Evolutionary conservation across 2,329 filamentous ascomycete species (phyloP).

Genomic region (Endoconidiophora polonica): DNA sequence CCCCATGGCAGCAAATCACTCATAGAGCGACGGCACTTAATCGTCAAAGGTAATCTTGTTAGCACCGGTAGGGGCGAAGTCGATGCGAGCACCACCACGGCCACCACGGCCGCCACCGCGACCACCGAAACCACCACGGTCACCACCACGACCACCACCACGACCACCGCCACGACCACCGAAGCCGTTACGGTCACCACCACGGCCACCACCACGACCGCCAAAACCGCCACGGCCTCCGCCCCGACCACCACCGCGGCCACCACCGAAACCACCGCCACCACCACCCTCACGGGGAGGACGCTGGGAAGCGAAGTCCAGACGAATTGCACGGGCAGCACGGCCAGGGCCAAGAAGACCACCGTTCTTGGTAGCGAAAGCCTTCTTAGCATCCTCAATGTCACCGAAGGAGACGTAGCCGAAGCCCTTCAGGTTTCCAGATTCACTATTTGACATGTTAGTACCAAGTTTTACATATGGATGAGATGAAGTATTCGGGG

Average conservation of each 20-base stretch:
- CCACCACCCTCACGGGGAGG: slow-evolving; percentile 38
- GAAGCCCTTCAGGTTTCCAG: slow-evolving; percentile 76
- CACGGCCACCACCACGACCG: slow-evolving; percentile 27
- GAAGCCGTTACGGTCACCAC: slow-evolving; percentile 33
- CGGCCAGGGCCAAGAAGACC: slow-evolving; percentile 45
- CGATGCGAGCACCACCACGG: slow-evolving; percentile 21
- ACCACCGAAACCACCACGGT: slow-evolving; percentile 30
- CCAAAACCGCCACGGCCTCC: slow-evolving; percentile 26
- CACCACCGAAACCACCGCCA: slow-evolving; percentile 34
- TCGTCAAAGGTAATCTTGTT: slow-evolving; percentile 59
- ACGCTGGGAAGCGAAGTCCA: slow-evolving; percentile 64
- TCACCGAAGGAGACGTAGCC: slow-evolving; percentile 76
- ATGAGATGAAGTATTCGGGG: background rate
- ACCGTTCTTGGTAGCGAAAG: slow-evolving; percentile 54
- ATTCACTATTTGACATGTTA: slow-evolving; percentile 38
- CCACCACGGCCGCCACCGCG: slow-evolving; percentile 36
- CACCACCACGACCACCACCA: slow-evolving; percentile 29
- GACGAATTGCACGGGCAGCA: slow-evolving; percentile 56
- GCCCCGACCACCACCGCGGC: slow-evolving; percentile 32
- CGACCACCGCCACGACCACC: slow-evolving; percentile 37
- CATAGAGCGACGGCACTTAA: slow-evolving; percentile 2
- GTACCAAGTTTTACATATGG: background rate
- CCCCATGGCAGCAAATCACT: too few species aligned
- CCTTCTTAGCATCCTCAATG: slow-evolving; percentile 66
- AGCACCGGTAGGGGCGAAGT: slow-evolving; percentile 32